Evolutionary conservation across 164 flowering plant species (phyloP), one percentile per base, ranked within the genome.

Genomic region (Sextonia rubra): DNA sequence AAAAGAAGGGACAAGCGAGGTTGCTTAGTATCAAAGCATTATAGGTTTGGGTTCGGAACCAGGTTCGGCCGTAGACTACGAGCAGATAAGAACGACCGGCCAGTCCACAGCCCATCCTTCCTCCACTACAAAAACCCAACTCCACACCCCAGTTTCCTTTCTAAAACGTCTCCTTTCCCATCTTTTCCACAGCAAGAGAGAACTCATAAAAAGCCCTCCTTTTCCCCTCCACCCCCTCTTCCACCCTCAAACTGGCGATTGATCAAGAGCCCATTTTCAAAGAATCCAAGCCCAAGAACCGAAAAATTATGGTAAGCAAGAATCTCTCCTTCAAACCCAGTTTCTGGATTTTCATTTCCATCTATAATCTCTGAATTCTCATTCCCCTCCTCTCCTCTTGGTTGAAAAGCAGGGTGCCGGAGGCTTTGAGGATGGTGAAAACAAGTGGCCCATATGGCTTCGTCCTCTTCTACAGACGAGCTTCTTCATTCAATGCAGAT

Each of bases 401-500:
- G 22, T 18, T 26, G 44, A 7, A 37, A 37, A 8, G 7, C 66
- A 92, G 93, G 96, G 92, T 56, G 92, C 81, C 70, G 92, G 89
- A 65, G 89, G 89, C 4, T 86, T 87, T 3, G 96, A 86, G 3
- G 90, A 86, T 0, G 92, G 85, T 23, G 92, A 86, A 22, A 84
- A 76, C 70, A 81, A 83, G 79, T 91, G 96, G 97, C 98, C 97
- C 29, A 87, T 85, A 73, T 94, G 98, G 98, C 78, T 91, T 74
- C 86, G 86, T 60, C 98, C 95, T 47, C 69, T 94, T 49, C 71
- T 94, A 14, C 69, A 76, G 27, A 90, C 85, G 52, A 79, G 71
- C 8, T 94, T 90, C 88, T 94, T 92, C 66, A 88, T 83, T 69
- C 97, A 90, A 76, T 92, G 99, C 89, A 83, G 86, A 74, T 64